Conservation (phyloP, 768 basidiomycete genomes). For the Leccinum variicolor region DNA sequence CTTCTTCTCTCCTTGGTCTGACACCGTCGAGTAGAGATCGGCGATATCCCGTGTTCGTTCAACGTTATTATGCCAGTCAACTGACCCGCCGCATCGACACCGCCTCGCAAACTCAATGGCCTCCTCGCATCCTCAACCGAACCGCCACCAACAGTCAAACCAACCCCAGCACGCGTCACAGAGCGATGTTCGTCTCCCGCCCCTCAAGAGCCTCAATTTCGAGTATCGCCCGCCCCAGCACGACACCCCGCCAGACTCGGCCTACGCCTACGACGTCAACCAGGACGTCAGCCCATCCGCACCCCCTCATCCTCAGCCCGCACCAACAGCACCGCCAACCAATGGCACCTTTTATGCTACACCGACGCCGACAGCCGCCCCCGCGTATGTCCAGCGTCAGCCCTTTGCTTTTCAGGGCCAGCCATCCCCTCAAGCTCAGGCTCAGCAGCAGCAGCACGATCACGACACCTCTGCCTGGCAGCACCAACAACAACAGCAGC, state of each 20-base stretch:
- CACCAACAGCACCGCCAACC: not conserved
- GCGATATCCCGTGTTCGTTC: constrained; percentile 14
- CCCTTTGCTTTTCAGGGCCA: constrained; percentile 18
- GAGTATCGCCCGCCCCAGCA: constrained; percentile 34
- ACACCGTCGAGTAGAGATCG: constrained; percentile 3
- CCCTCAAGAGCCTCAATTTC: constrained; percentile 73
- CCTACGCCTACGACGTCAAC: constrained; percentile 16
- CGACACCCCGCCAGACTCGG: constrained; percentile 10
- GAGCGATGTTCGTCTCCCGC: constrained; percentile 58
- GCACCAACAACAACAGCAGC: constrained; percentile 3
- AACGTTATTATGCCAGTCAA: constrained; percentile 9
- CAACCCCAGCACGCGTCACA: constrained; percentile 36
- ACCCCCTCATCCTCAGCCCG: not conserved
- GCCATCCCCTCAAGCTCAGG: constrained; percentile 14
- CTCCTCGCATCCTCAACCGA: constrained; percentile 40
- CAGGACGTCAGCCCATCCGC: constrained; percentile 15
- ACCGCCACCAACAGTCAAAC: constrained; percentile 25
- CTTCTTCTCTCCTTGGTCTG: not conserved
- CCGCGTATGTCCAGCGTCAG: constrained; percentile 22
- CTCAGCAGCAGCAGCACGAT: constrained; percentile 15
- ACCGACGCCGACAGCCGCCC: constrained; percentile 19
- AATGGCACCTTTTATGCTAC: constrained; percentile 23
- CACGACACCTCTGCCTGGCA: constrained; percentile 22
- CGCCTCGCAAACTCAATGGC: constrained; percentile 35
- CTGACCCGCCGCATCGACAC: constrained; percentile 4